Evolutionary conservation across 805 yeast species (phyloP), one percentile per base, ranked within the genome.

Genomic region (Candida maris): DNA sequence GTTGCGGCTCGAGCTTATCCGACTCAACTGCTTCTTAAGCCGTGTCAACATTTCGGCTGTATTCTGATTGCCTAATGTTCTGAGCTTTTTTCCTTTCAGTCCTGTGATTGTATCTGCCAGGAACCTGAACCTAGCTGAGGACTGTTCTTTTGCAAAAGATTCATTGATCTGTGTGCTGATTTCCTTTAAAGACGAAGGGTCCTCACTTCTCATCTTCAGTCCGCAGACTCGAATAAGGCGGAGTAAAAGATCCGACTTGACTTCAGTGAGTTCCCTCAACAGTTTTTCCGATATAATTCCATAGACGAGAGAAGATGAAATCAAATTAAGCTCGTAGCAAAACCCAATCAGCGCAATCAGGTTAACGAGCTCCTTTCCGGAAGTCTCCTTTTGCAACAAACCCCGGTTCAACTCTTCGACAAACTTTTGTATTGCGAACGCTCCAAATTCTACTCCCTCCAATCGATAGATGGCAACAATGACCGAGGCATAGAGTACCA

Each of bases 361-460:
- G 52, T 91, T 91, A 35, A 35, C 42, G 29, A 42, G 46, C 33
- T 59, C 63, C 34, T 69, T 72, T 1, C 64, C 58, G 8, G 30
- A 32, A 4, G 24, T 15, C 2, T 42, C 29, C 3, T 52, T 37
- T 4, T 59, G 59, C 4, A 61, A 54, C 27, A 70, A 65, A 35
- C 51, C 57, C 3, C 51, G 50, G 24, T 81, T 79, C 49, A 85
- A 77, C 38, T 67, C 70, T 42, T 85, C 95, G n/a, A 89, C 84
- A 37, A 85, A 55, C 0, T 76, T 68, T 55, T 93, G 98, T 22
- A 88, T 69, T 41, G 88, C 81, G 48, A 67, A 74, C 0, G 97
- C 98, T 41, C 96, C 97, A 57, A 87, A 83, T 44, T 87, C 96
- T 25, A 80, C 76, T 15, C 98, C 97, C 48, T 85, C 84, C 15